A percentile compares a stretch with the other conserved stretches of the same genome.
Conservation (phyloP, 2,329 filamentous ascomycete species). For the Stagonosporopsis vannaccii region DNA sequence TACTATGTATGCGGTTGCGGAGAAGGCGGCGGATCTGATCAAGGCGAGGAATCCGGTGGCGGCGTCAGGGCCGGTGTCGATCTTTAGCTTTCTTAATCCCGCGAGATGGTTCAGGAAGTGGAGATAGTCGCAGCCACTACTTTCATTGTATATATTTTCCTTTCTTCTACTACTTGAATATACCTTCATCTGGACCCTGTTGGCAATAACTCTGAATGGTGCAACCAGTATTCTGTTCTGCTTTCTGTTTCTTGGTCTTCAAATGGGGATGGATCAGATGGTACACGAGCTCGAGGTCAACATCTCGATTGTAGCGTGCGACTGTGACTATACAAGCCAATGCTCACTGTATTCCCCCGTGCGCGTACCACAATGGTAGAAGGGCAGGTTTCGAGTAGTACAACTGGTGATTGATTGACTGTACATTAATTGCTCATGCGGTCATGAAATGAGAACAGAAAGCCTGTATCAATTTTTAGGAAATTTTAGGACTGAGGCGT, state of each 20-base stretch:
- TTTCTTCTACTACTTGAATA: neutral
- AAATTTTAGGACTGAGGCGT: too few species aligned
- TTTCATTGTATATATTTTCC: conserved; percentile 10
- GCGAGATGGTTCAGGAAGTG: neutral
- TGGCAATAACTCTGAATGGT: neutral
- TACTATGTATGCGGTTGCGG: conserved; percentile 43
- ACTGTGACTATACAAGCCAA: too few species aligned
- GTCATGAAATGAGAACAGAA: too few species aligned
- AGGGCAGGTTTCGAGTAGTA: too few species aligned
- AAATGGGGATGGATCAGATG: neutral
- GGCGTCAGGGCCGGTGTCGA: neutral
- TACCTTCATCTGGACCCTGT: neutral
- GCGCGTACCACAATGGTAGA: too few species aligned
- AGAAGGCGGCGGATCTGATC: conserved; percentile 45
- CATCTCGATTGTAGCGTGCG: too few species aligned
- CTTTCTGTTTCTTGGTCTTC: too few species aligned
- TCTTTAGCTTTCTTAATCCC: conserved; percentile 1
- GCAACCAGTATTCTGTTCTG: too few species aligned
- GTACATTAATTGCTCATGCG: too few species aligned
- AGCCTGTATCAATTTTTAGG: too few species aligned
- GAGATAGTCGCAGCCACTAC: neutral
- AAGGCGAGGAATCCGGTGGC: conserved; percentile 20
- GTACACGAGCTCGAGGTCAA: neutral
- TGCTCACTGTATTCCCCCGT: too few species aligned
- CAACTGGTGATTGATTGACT: too few species aligned